Evolutionary conservation across 352 stramenopile species (phyloP), one percentile per base, ranked within the genome.

Genomic region (Peronospora belbahrii): DNA sequence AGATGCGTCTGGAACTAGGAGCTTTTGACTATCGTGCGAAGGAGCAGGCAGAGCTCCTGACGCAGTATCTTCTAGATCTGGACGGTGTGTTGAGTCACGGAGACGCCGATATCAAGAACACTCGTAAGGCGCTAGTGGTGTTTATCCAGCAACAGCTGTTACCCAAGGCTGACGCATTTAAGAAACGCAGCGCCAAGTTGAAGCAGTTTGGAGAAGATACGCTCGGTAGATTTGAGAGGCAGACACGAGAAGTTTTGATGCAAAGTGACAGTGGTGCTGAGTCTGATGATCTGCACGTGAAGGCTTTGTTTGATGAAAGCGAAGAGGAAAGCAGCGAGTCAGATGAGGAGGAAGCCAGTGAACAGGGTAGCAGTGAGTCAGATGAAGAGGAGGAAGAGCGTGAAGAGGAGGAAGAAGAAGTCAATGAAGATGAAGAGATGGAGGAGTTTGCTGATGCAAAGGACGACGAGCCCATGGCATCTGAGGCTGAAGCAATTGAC

Each of bases 31-130:
- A 83, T 56, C 59, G 61, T 19, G 56, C 59, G 10, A 74, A 77
- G 54, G 67, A 81, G 38, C 74, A 82, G 48, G 64, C 57, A 14
- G 74, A 86, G 59, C 54, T 81, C 33, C 62, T 86, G 1, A 86
- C 74, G 6, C 67, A 66, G 2, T 54, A 70, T 20, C 48, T 86
- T 28, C 64, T 66, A 24, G 59, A 82, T 14, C 48, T 86, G 40
- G 74, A 86, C 59, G 56, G 73, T 18, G 67, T 86, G n/a, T 28
- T 83, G 37, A 86, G 74, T 56, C 54, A 72, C 45, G 74, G 74
- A 20, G 62, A 84, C 49, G 35, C 23, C 7, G 52, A 67, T 9
- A 59, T 86, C 52, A 79, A 80, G 55, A 53, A 44, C 9, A 36
- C 61, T 10, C 70, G 74, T 15, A 86, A 86, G 61, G 57, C 67